Evolutionary conservation across 129 eudicot species (phyloP).

Genomic region (Tagetes patula): DNA sequence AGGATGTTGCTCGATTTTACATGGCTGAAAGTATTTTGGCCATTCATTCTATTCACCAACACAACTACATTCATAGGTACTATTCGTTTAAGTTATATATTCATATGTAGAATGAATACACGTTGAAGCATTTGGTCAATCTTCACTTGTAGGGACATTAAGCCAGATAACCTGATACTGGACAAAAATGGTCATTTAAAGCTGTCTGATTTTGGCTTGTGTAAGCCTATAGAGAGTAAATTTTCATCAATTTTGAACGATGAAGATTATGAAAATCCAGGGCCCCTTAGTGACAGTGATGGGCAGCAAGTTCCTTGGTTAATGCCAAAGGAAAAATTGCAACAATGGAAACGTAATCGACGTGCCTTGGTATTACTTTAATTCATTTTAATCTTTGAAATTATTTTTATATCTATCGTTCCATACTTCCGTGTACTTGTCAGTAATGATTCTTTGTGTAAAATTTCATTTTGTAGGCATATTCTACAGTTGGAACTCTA

Average conservation of each 20-base stretch:
- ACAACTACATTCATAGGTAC: conserved; percentile 81
- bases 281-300: conserved; percentile 47
- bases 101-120: background rate
- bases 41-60: conserved; percentile 80
- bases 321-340: conserved; percentile 84
- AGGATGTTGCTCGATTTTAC: conserved; percentile 89
- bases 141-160: conserved; percentile 66
- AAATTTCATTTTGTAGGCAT: conserved; percentile 50
- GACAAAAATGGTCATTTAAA: conserved; percentile 83
- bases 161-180: conserved; percentile 87
- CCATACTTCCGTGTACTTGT: background rate
- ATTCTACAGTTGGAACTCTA: conserved; percentile 92
- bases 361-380: conserved; percentile 72
- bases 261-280: conserved; percentile 63
- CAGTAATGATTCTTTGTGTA: conserved; percentile 8
- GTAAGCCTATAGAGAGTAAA: conserved; percentile 79
- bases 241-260: conserved; percentile 74
- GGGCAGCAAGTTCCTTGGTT: conserved; percentile 76
- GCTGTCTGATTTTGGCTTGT: conserved; percentile 89
- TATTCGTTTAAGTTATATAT: conserved; percentile 1
- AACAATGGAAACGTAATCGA: conserved; percentile 87
- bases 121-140: conserved; percentile 7
- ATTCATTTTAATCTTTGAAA: background rate
- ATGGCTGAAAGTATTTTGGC: conserved; percentile 91
- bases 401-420: no score